These are phyloP conservation scores for Sorghum bicolor DNA, from an alignment of 176 grass and related monocot genomes.

Conservation along the genomic window DNA sequence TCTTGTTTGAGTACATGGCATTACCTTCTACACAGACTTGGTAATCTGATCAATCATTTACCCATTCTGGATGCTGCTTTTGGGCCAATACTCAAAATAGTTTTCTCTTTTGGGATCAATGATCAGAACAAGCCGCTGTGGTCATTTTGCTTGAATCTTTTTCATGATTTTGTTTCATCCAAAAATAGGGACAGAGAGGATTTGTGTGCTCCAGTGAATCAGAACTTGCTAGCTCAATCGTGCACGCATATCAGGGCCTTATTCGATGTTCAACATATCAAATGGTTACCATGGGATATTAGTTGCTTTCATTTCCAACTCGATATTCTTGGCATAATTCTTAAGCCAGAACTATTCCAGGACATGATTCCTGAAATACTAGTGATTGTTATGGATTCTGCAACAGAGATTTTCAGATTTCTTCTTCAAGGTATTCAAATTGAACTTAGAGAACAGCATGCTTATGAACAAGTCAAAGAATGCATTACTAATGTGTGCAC, in stretches of 20 bases:
- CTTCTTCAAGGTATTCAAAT: constrained; percentile 55
- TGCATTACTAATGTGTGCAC: constrained; percentile 49
- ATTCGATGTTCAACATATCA: constrained; percentile 39
- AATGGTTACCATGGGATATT: constrained; percentile 79
- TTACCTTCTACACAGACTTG: constrained; percentile 77
- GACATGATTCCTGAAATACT: constrained; percentile 38
- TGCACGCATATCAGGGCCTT: constrained; percentile 26
- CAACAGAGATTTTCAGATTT: constrained; percentile 55
- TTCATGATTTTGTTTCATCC: constrained; percentile 59
- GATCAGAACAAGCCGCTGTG: constrained; percentile 51
- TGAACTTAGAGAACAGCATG: constrained; percentile 33
- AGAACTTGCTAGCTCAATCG: constrained; percentile 23
- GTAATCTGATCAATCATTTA: constrained; percentile 52
- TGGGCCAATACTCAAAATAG: constrained; percentile 60
- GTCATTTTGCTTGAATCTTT: constrained; percentile 66
- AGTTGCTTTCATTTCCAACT: constrained; percentile 52
- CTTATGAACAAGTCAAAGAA: constrained; percentile 18
- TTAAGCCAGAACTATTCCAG: constrained; percentile 48
- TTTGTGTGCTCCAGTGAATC: neutral
- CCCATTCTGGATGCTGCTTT: constrained; percentile 56
- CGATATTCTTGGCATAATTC: constrained; percentile 53
- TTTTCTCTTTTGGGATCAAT: constrained; percentile 54
- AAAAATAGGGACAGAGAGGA: constrained; percentile 37
- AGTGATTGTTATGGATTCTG: constrained; percentile 37
- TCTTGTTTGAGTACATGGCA: constrained; percentile 76